Evolutionary conservation across 345 rosid species (phyloP).

Genomic region (Luvunga scandens): DNA sequence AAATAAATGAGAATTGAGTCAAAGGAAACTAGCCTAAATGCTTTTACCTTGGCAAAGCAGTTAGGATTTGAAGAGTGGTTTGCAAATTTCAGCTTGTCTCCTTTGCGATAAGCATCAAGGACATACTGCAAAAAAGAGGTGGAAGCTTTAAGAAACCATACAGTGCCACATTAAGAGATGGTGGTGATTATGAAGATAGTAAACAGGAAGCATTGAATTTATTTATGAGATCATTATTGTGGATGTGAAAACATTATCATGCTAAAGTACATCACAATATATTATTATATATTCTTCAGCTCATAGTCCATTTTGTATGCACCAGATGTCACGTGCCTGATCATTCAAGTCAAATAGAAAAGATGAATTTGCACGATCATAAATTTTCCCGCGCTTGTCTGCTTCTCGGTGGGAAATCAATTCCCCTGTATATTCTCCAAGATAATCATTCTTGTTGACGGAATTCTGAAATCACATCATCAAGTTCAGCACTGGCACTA

Average conservation of each 20-base stretch:
- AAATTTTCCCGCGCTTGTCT: constrained; percentile 97
- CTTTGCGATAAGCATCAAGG: constrained; percentile 96
- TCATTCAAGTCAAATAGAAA: constrained; percentile 98
- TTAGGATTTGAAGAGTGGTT: constrained; percentile 94
- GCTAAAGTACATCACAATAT: background rate
- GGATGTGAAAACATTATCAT: background rate
- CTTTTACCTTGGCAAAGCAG: constrained; percentile 88
- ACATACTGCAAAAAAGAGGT: constrained; percentile 56
- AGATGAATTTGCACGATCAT: constrained; percentile 95
- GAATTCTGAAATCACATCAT: constrained; percentile 62
- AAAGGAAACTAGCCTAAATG: background rate
- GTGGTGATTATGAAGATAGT: background rate
- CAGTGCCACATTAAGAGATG: background rate
- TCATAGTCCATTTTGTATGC: background rate
- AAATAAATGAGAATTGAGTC: constrained; percentile 2
- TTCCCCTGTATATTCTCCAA: constrained; percentile 98
- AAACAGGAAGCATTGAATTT: background rate
- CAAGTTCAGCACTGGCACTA: constrained; percentile 15
- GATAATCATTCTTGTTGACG: constrained; percentile 91
- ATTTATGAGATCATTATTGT: background rate
- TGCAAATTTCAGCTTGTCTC: constrained; percentile 97
- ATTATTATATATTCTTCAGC: background rate
- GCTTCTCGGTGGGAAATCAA: constrained; percentile 94
- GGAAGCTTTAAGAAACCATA: constrained; percentile 10
- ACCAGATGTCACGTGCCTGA: constrained; percentile 54